Evolutionary conservation across 148 eudicot species (phyloP).

Genomic region (Chenopodium formosanum): DNA sequence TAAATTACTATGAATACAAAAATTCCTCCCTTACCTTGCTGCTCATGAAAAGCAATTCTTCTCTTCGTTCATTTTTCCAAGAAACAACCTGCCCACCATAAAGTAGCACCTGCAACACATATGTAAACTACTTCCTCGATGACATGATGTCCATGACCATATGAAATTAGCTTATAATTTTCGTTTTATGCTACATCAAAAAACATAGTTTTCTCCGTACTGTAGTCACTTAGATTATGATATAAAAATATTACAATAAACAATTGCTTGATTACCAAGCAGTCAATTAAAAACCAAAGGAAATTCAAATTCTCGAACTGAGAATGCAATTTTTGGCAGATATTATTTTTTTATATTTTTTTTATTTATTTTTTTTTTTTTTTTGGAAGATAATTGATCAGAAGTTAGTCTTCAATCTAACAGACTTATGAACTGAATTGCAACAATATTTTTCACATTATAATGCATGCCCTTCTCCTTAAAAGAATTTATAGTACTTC

Average conservation of each 20-base stretch:
- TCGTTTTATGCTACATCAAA: background rate
- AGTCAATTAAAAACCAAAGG: background rate
- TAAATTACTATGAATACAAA: background rate
- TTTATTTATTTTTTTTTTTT: too few species aligned
- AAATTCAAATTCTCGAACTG: background rate
- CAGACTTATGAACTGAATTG: background rate
- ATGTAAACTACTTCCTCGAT: background rate
- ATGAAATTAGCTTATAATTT: background rate
- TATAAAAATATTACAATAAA: background rate
- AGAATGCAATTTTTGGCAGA: too few species aligned
- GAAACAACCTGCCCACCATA: slow-evolving; percentile 74
- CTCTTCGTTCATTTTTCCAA: slow-evolving; percentile 78
- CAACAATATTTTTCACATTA: background rate
- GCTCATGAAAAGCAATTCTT: slow-evolving; percentile 72
- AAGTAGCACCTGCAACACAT: slow-evolving; percentile 54
- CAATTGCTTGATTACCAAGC: slow-evolving; percentile 18
- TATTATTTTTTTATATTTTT: too few species aligned
- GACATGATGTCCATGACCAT: background rate
- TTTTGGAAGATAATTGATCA: background rate
- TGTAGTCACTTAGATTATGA: background rate
- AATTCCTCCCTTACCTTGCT: slow-evolving; percentile 48
- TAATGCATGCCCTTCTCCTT: background rate
- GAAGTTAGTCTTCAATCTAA: background rate
- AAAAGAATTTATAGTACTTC: too few species aligned
- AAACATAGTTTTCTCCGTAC: background rate